Percentiles rank a stretch among this genome's conserved stretches.
Evolutionary conservation across 352 stramenopile species (phyloP).

Genomic region (Pythium dissotocum): DNA sequence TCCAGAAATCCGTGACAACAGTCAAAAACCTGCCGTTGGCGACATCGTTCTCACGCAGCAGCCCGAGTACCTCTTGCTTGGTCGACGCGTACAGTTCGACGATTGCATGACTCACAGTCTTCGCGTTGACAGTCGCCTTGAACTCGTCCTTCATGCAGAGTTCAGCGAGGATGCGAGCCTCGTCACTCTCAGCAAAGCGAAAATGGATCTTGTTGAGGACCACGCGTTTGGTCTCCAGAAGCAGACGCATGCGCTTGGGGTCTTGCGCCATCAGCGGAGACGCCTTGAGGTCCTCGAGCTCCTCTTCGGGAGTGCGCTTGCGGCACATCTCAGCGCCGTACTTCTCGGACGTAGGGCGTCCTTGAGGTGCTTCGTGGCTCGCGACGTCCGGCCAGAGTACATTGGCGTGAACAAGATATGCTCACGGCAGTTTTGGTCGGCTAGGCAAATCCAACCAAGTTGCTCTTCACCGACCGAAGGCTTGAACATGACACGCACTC

Average conservation of each 20-base stretch:
- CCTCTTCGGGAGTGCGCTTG: conserved; percentile 15
- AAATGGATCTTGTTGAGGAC: conserved; percentile 7
- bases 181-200: neutral
- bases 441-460: conserved; percentile 17
- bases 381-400: conserved; percentile 17
- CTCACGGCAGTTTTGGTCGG: conserved; percentile 7
- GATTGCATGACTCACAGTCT: neutral
- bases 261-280: neutral
- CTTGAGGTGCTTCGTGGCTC: conserved; percentile 16
- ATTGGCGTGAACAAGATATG: neutral
- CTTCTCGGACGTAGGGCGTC: conserved; percentile 7
- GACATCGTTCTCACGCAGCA: neutral
- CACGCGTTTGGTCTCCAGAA: conserved; percentile 11
- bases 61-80: neutral
- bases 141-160: conserved; percentile 4
- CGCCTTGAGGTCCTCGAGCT: neutral
- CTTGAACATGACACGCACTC: conserved; percentile 9
- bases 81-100: conserved; percentile 16
- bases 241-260: conserved; percentile 1
- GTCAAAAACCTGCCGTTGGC: neutral
- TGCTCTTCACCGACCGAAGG: neutral
- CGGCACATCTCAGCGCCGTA: neutral
- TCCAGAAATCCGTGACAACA: conserved; percentile 13
- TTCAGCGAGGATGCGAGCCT: neutral
- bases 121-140: neutral